A percentile compares a stretch with the other conserved stretches of the same genome.
phyloP scores from a whole-genome alignment of 495 filamentous ascomycete genomes.

The Achaetomiella virescens region DNA sequence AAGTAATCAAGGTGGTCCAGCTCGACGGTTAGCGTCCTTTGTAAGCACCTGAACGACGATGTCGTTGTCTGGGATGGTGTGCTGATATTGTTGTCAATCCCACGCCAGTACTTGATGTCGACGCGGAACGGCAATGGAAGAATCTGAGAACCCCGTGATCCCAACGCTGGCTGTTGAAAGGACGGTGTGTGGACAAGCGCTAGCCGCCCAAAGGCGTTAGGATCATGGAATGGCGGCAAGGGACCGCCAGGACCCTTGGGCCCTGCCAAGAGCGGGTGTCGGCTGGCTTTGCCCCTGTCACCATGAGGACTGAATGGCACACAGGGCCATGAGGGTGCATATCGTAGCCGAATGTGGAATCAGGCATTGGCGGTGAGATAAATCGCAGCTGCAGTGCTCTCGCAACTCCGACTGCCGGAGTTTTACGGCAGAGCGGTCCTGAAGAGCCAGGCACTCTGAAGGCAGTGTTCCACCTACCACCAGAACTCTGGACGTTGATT shows the following conservation, averaged over 20 bases:
- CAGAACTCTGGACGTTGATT: neutral
- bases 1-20: neutral
- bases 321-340: neutral
- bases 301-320: constrained; percentile 5
- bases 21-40: neutral
- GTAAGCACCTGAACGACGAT: neutral
- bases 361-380: constrained; percentile 11
- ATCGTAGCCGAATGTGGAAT: constrained; percentile 1
- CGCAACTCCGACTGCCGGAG: neutral
- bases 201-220: constrained; percentile 7
- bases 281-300: constrained; percentile 8
- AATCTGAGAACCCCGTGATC: constrained; percentile 13
- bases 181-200: constrained; percentile 12
- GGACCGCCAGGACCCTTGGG: neutral
- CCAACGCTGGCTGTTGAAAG: neutral
- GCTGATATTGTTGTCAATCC: neutral
- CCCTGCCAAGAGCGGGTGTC: constrained; percentile 9
- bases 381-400: neutral
- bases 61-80: neutral
- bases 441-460: neutral
- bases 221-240: neutral
- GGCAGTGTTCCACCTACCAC: neutral
- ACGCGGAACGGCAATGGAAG: neutral
- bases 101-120: neutral
- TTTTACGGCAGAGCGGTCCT: neutral